Conservation (phyloP, 768 basidiomycete species). For the Pisolithus albus region DNA sequence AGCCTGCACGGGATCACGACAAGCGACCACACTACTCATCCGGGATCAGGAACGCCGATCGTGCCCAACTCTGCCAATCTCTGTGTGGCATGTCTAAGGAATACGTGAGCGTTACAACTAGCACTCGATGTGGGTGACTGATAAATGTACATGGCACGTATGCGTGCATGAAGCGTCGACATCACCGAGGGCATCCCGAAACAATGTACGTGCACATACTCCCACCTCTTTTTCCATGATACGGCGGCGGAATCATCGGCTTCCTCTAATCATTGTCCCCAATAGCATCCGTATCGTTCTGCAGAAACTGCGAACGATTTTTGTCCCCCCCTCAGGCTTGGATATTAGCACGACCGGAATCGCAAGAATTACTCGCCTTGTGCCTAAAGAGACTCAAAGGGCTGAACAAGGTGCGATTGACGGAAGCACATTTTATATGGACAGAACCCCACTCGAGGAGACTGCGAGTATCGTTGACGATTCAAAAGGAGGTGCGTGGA, state of each 20-base stretch:
- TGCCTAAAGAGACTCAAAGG: conserved; percentile 95
- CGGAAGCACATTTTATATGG: conserved; percentile 99
- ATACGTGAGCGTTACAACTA: conserved; percentile 51
- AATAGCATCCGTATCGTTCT: conserved; percentile 82
- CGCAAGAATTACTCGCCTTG: conserved; percentile 86
- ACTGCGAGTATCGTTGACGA: conserved; percentile 86
- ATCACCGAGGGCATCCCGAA: conserved; percentile 98
- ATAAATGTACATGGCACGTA: not conserved
- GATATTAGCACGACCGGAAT: conserved; percentile 83
- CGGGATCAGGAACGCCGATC: conserved; percentile 64
- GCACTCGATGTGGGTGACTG: not conserved
- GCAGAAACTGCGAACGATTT: conserved; percentile 95
- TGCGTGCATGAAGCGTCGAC: conserved; percentile 56
- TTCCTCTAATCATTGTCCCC: not conserved
- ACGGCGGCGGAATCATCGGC: no score
- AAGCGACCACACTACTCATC: not conserved
- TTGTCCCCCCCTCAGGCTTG: conserved; percentile 85
- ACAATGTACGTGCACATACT: conserved; percentile 51
- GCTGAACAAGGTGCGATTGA: conserved; percentile 86
- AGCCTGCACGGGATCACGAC: conserved; percentile 10
- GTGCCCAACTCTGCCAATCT: conserved; percentile 90
- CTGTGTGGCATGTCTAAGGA: conserved; percentile 82
- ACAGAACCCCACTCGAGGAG: conserved; percentile 98
- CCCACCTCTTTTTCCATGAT: no score
- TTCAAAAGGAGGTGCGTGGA: conserved; percentile 87